Evolutionary conservation across 768 basidiomycete species (phyloP), one percentile per base, ranked within the genome.

Genomic region (Leccinum subgranulosum): DNA sequence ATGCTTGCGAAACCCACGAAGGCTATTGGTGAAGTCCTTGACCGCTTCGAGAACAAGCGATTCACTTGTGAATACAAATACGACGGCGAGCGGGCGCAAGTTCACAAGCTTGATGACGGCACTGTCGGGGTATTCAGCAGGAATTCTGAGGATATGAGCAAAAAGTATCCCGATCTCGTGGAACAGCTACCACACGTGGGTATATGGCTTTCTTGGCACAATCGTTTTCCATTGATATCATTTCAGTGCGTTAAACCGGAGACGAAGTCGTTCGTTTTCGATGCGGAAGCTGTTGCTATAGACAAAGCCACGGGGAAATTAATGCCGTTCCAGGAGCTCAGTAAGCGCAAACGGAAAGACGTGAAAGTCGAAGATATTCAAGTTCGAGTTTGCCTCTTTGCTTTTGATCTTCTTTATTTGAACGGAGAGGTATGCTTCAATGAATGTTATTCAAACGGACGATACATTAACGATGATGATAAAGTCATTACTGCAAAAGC

Each of bases 1-100:
- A 99, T 99, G 97, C 79, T 99, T 52, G 97, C 97, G 15, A 99
- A 98, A 73, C 97, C 97, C 9, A 98, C 96, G 0, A 99, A 99
- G 74, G 97, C 97, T 3, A 98, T 99, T 63, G 88, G 92, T 14
- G 96, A 98, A 74, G 96, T 99, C 19, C 81, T 99, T 21, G 96
- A 99, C 74, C 80, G 94, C 56, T 99, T 98, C 67, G 97, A 99
- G 73, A 87, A 86, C 67, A 95, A 94, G 73, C 83, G 81, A 54
- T 98, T 99, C 70, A 98, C 97, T 9, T 98, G 95, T 75, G 97
- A 99, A 76, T 99, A 99, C 75, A 99, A 99, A 73, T 99, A 99
- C 64, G 97, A 99, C 62, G 97, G 97, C 7, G 97, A 99, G 71
- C 87, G 97, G 49, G 97, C 97, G 15, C 95, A 98, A 77, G 89